These are phyloP conservation scores for Phytopythium mirpurense DNA, from an alignment of 352 stramenopile species.

Conservation along the genomic window DNA sequence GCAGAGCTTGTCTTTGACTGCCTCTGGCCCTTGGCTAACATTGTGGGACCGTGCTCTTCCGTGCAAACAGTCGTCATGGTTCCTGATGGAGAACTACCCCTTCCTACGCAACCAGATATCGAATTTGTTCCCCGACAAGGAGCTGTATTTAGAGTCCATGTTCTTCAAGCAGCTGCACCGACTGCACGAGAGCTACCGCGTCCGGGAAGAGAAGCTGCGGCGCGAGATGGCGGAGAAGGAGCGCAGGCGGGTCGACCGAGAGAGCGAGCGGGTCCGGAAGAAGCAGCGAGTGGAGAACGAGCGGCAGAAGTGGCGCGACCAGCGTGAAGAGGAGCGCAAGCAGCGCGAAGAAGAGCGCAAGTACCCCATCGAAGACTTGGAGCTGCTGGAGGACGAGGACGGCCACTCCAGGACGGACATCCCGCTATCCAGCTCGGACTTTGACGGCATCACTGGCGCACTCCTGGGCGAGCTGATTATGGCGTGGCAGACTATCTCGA, in stretches of 20 bases:
- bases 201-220: constrained; percentile 47
- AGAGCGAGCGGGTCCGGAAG: constrained; percentile 49
- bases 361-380: constrained; percentile 70
- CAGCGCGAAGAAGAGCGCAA: constrained; percentile 51
- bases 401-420: constrained; percentile 20
- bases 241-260: constrained; percentile 45
- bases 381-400: constrained; percentile 43
- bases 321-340: constrained; percentile 61
- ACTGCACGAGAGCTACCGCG: constrained; percentile 55
- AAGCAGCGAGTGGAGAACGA: constrained; percentile 44
- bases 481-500: constrained; percentile 71
- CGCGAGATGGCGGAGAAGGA: constrained; percentile 60
- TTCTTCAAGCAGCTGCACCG: constrained; percentile 83
- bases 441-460: constrained; percentile 47
- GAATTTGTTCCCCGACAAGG: constrained; percentile 70
- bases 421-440: constrained; percentile 26
- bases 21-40: constrained; percentile 8
- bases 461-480: constrained; percentile 76
- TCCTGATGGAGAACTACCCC: constrained; percentile 78
- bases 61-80: constrained; percentile 74
- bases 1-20: constrained; percentile 8
- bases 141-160: constrained; percentile 75
- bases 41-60: constrained; percentile 6
- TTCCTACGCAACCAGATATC: constrained; percentile 80
- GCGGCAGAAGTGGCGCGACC: constrained; percentile 36